Base-by-base conservation (phyloP, 202 grass and related monocot genomes). In the Cymbopogon flexuosus region DNA sequence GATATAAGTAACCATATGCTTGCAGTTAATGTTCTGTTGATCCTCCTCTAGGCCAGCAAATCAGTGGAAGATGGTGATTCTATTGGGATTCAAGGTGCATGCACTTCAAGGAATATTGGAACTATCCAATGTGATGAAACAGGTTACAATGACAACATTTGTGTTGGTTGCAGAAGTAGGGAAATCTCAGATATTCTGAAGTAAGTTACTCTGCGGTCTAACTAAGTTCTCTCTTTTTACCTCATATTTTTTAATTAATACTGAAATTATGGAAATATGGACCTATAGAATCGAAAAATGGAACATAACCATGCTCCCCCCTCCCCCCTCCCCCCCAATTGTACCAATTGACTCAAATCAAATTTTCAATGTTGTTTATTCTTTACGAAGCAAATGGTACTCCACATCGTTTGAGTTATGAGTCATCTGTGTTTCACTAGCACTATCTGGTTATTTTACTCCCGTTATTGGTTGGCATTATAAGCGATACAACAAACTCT, bases 201-300 rank as follows among this genome's bases (percentile, higher is more conserved):
- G 86, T 88, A 80, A 88, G 81, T 80, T 31, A 79, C 22, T 40
- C 58, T 73, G 31, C 51, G 65, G 34, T 82, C 16, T 72, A 58
- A 73, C 58, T 16, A 18, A 56, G 6, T 49, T 41, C 1, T 10
- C 39, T 41, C 1, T 10, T 13, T 78, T 83, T 65, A 13, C 13
- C 59, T 46, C 2, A 21, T 46, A 10, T 24, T 88, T 33, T 58
- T 54, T 57, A 72, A 43, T 3, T 36, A 68, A 21, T 36, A 36
- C 76, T 14, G 10, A 66, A 83, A 59, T 22, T 68, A 73, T 7
- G 5, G 21, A 59, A 66, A 78, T 7, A 63, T 67, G 39, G 7
- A 62, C 37, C 42, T 68, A 27, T 60, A 78, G 43, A 59, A 56
- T 64, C 6, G 1, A 23, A 72, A 78, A 72, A 37, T 0, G 15